Evolutionary conservation across 2,329 filamentous ascomycete genomes (phyloP), one percentile per base, ranked within the genome.

Genomic region (Aspergillus fijiensis): DNA sequence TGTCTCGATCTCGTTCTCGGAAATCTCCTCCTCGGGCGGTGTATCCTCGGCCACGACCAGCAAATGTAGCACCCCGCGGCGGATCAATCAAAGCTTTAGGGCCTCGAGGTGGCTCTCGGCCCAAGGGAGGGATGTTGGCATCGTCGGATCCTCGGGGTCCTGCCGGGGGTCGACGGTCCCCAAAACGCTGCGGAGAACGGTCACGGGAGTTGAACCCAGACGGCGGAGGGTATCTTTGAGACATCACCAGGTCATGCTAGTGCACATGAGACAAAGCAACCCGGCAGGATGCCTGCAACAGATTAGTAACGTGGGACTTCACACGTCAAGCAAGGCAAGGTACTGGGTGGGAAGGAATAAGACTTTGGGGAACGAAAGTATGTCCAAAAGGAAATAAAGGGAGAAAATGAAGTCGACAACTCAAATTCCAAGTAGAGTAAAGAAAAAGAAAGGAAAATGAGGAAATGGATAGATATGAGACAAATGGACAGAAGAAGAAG

Each of bases 21-120:
- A 74, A 74, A 47, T 74, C 72, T 51, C 70, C 72, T 51, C 70
- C 70, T 49, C 72, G 69, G 51, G 69, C 69, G 4, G 62, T 55
- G 60, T 73, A 73, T n/a, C 71, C 72, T 87, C 88, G 31, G 25
- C 74, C 74, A 49, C 73, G 72, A 55, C 76, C 73, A 62, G 71
- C 69, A 60, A 76, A 74, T 21, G 70, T 66, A 23, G 71, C 69
- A 33, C 87, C 87, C 64, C 83, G 85, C n/a, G 86, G 84, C 31
- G 85, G 78, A 62, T 94, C 90, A 61, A 89, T 84, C 59, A 92
- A 79, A 4, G 90, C 91, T 74, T 93, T 92, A 11, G 92, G 92
- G 0, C 90, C 92, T 58, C 92, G 85, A 3, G 92, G 92, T 2
- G 90, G 88, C 64, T 96, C 91, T 65, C 89, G 84, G 12, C 83